Base-by-base conservation (phyloP, 495 filamentous ascomycete species). In the Xylaria acuta region DNA sequence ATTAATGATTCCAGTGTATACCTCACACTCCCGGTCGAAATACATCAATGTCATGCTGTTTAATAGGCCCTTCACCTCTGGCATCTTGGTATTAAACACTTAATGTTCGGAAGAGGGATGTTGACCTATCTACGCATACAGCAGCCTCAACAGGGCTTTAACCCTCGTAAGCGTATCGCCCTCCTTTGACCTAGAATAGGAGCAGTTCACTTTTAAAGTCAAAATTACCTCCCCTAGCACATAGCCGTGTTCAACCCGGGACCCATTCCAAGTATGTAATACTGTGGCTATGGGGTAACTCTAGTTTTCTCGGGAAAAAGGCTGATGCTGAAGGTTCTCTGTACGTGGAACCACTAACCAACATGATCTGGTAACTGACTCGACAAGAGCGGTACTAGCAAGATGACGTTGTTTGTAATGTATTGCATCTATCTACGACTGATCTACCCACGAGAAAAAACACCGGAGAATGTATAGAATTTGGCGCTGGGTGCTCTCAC, bases 341-440 rank as follows among this genome's bases (percentile, higher is more conserved):
- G 5, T 38, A 58, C 32, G 49, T 67, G 64, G 49, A 30, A 47
- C 20, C 64, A 22, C 32, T 14, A 60, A 32, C 51, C 38, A 32
- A 9, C 34, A 58, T 14, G 36, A 20, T 58, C 32, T 3, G 25
- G 18, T 53, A 36, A 47, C 53, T 64, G 59, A 53, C 56, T 56
- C 47, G 40, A 49, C 14, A 7, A 20, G 34, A 70, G 22, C 47
- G 30, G 43, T 56, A 63, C 22, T 27, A 22, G 36, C n/a, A 41
- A 18, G 4, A 56, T 64, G 69, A 71, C 69, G 69, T 64, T 64
- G 11, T 64, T 14, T n/a, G 25, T n/a, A 41, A 49, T 69, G 41
- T 40, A 47, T 32, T 45, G 36, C n/a, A 45, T 49, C 25, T 49
- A 65, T 34, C 22, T 16, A 45, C 25, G n/a, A 45, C 40, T 14